Conservation (phyloP, 768 basidiomycete species). For the Lyophyllum atratum region DNA sequence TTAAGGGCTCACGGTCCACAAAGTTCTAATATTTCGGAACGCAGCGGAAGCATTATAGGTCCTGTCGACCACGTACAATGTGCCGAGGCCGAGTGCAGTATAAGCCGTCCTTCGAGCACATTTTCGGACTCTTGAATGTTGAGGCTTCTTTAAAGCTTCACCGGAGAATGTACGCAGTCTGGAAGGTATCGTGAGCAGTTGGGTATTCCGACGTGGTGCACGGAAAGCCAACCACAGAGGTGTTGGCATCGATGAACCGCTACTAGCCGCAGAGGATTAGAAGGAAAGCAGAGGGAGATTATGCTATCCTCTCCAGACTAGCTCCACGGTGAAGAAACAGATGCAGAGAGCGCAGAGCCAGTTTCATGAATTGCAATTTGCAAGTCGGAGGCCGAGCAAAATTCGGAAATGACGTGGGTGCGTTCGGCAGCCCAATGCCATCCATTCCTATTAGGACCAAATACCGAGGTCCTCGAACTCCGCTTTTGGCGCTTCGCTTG, state of each 20-base stretch:
- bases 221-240: not conserved
- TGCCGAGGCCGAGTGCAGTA: conserved; percentile 38
- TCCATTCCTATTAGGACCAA: conserved; percentile 7
- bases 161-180: conserved; percentile 1
- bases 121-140: conserved; percentile 9
- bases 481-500: too few species aligned
- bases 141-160: not conserved
- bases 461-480: too few species aligned
- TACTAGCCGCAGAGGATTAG: not conserved
- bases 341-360: not conserved
- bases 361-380: conserved; percentile 3
- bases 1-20: conserved; percentile 44
- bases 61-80: conserved; percentile 47
- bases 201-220: not conserved
- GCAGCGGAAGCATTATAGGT: conserved; percentile 61
- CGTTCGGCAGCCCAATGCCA: conserved; percentile 6
- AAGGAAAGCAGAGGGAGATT: not conserved
- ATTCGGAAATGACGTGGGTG: conserved; percentile 8
- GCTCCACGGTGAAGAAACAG: not conserved
- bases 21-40: conserved; percentile 52
- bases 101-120: conserved; percentile 37
- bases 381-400: not conserved
- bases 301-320: not conserved
- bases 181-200: not conserved
- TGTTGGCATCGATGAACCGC: not conserved